A percentile compares a stretch with the other conserved stretches of the same genome.
Conservation (phyloP, 306 rosid species). For the Prinsepia uniflora region DNA sequence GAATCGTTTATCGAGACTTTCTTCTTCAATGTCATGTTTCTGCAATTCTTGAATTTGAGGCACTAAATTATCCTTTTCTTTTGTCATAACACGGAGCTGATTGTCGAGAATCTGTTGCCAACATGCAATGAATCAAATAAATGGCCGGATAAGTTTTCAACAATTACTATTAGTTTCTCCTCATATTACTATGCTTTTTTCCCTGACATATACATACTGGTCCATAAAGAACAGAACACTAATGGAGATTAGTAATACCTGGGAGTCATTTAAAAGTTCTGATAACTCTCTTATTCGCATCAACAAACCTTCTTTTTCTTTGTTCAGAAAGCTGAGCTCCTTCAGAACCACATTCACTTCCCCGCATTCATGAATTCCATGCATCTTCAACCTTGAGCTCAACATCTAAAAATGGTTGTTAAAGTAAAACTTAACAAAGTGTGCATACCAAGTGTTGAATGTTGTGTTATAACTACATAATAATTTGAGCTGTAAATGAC, state of each 20-base stretch:
- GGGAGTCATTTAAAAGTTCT: conserved; percentile 32
- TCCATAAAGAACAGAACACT: background rate
- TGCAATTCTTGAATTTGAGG: conserved; percentile 50
- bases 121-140: conserved; percentile 26
- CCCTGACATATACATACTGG: background rate
- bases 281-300: conserved; percentile 28
- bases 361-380: conserved; percentile 12
- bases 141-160: conserved; percentile 5
- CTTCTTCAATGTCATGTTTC: conserved; percentile 41
- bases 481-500: conserved; percentile 14
- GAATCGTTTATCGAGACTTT: conserved; percentile 32
- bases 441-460: background rate
- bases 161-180: background rate
- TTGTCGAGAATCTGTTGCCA: conserved; percentile 44
- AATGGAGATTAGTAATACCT: conserved; percentile 33
- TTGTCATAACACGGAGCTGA: conserved; percentile 36
- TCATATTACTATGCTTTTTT: background rate
- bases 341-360: conserved; percentile 25
- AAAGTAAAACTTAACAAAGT: background rate
- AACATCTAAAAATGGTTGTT: conserved; percentile 22
- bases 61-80: conserved; percentile 54
- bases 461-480: conserved; percentile 5
- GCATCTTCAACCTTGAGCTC: conserved; percentile 20
- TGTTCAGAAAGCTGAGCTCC: conserved; percentile 22
- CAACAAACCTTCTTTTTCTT: conserved; percentile 34